Conservation (phyloP, 371 early-diverging fungal genomes). For the Mucor indicus region DNA sequence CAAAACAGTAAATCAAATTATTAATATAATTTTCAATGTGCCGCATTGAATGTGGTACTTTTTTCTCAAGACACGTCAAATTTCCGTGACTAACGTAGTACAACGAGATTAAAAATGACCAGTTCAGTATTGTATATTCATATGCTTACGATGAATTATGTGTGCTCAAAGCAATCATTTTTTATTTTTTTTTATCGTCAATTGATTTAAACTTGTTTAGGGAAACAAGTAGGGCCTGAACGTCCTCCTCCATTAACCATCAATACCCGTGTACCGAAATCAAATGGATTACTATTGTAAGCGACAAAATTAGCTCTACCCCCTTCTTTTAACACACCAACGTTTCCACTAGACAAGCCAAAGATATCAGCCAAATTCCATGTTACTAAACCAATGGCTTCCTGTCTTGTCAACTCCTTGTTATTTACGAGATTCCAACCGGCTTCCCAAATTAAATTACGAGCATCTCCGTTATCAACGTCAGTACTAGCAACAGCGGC, state of each 20-base stretch:
- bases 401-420: slow-evolving; percentile 30
- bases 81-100: too few relatives aligned
- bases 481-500: slow-evolving; percentile 60
- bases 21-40: too few relatives aligned
- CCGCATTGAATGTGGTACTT: too few relatives aligned
- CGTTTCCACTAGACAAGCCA: slow-evolving; percentile 27
- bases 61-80: too few relatives aligned
- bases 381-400: slow-evolving; percentile 72
- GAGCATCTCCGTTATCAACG: slow-evolving; percentile 58
- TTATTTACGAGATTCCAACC: slow-evolving; percentile 51
- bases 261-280: slow-evolving; percentile 55
- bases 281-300: slow-evolving; percentile 56
- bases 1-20: too few relatives aligned
- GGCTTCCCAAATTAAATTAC: slow-evolving; percentile 76
- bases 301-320: slow-evolving; percentile 46
- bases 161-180: too few relatives aligned
- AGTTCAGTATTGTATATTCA: too few relatives aligned
- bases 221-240: slow-evolving; percentile 40
- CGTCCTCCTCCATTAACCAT: slow-evolving; percentile 57
- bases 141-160: too few relatives aligned
- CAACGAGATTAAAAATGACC: too few relatives aligned
- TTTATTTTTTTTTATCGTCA: too few relatives aligned
- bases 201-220: slow-evolving; percentile 26
- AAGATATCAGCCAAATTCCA: slow-evolving; percentile 74
- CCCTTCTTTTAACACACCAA: slow-evolving; percentile 23